phyloP scores from a whole-genome alignment of 73 alveolate species.

The Diophrys sp. region DNA sequence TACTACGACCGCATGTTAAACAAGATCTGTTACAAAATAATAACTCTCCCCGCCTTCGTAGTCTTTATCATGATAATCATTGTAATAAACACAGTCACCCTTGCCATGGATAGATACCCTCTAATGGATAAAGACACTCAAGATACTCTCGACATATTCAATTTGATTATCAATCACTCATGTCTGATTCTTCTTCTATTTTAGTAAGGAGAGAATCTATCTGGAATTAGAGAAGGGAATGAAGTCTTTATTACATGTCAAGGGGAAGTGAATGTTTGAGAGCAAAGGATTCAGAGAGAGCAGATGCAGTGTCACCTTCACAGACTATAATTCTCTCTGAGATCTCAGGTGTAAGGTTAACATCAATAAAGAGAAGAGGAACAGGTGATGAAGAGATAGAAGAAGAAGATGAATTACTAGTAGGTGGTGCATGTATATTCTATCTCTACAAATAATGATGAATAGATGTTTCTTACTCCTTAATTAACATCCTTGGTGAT shows the following conservation, averaged over 20 bases:
- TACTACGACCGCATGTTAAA: conserved; percentile 1
- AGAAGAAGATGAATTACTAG: too few relatives aligned
- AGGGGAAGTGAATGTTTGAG: not conserved
- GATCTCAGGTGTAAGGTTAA: not conserved
- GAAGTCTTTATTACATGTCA: not conserved
- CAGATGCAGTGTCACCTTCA: not conserved
- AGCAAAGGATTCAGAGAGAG: not conserved
- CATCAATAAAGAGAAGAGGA: not conserved
- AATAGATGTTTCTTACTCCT: too few relatives aligned
- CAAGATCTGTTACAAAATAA: not conserved
- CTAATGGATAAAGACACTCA: not conserved
- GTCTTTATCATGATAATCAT: conserved; percentile 25
- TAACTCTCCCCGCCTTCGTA: conserved; percentile 8
- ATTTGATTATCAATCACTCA: too few relatives aligned
- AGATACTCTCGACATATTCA: too few relatives aligned
- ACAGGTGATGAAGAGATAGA: too few relatives aligned
- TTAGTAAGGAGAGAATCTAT: not conserved
- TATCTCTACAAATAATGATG: too few relatives aligned
- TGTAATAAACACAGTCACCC: conserved; percentile 45
- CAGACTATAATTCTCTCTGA: not conserved
- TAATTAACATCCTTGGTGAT: too few relatives aligned
- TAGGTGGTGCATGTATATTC: too few relatives aligned
- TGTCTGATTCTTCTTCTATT: not conserved
- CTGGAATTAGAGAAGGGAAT: not conserved
- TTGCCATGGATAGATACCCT: conserved; percentile 49